A percentile compares a stretch with the other conserved stretches of the same genome.
Conservation (phyloP, 352 stramenopile genomes). For the Phytophthora tubulina region DNA sequence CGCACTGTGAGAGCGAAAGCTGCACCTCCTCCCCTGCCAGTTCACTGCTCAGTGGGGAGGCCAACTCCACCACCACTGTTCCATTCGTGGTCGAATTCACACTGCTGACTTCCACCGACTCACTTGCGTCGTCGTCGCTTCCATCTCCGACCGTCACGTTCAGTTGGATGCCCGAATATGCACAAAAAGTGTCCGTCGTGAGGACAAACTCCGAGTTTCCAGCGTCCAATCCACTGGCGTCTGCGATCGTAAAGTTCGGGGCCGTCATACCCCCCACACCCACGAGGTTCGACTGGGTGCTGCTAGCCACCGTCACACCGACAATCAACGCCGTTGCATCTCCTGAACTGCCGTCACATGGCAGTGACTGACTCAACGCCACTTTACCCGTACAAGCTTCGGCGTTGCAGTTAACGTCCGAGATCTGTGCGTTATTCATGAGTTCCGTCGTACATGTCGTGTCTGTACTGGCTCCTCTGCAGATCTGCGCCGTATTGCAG, state of each 20-base stretch:
- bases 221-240: slow-evolving; percentile 39
- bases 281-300: slow-evolving; percentile 54
- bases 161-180: slow-evolving; percentile 42
- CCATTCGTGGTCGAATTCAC: slow-evolving; percentile 56
- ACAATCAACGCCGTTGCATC: slow-evolving; percentile 55
- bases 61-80: slow-evolving; percentile 51
- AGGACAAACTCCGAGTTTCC: slow-evolving; percentile 53
- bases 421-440: slow-evolving; percentile 42
- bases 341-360: slow-evolving; percentile 53
- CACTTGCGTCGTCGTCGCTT: slow-evolving; percentile 13
- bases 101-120: slow-evolving; percentile 41
- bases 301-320: slow-evolving; percentile 61
- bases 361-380: slow-evolving; percentile 47
- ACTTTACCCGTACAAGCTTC: slow-evolving; percentile 67
- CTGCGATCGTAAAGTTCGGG: slow-evolving; percentile 52
- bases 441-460: slow-evolving; percentile 59
- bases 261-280: slow-evolving; percentile 57
- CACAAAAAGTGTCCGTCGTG: slow-evolving; percentile 55
- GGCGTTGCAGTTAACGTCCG: slow-evolving; percentile 50
- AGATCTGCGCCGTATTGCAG: slow-evolving; percentile 74
- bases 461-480: slow-evolving; percentile 53
- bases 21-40: slow-evolving; percentile 44
- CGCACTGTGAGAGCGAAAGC: slow-evolving; percentile 64
- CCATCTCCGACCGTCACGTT: slow-evolving; percentile 39
- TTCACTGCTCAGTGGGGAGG: slow-evolving; percentile 41